Percentiles rank a stretch among this genome's conserved stretches.
These are phyloP conservation scores for Pythium coloratum DNA, from an alignment of 352 stramenopile genomes.

Conservation along the genomic window DNA sequence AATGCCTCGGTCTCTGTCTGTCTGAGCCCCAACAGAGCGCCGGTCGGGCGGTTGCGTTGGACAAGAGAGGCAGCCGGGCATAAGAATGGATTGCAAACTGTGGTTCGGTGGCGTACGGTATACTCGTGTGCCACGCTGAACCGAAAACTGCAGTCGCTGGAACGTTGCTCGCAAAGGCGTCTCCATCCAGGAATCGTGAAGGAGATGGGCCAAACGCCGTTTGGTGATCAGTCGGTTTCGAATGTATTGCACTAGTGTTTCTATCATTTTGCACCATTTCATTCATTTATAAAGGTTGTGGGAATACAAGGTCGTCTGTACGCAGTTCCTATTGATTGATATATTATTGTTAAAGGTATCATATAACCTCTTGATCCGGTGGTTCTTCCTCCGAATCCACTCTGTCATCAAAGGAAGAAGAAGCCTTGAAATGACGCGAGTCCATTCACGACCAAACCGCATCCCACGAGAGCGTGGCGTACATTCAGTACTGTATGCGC, in stretches of 20 bases:
- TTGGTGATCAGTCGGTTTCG: neutral
- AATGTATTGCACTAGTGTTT: neutral
- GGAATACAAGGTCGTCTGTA: neutral
- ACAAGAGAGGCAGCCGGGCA: neutral
- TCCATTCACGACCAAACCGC: neutral
- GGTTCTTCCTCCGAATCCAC: neutral
- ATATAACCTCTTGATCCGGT: neutral
- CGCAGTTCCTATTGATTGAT: neutral
- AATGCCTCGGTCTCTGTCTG: neutral
- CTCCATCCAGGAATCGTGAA: neutral
- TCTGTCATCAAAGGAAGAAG: neutral
- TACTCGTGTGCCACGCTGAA: neutral
- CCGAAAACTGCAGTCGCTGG: neutral
- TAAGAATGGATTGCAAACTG: neutral
- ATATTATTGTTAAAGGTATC: neutral
- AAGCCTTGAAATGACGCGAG: neutral
- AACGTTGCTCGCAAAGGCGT: neutral
- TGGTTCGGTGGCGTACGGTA: neutral
- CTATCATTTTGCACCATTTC: neutral
- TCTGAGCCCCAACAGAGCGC: no score
- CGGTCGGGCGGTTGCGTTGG: neutral
- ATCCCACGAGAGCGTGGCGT: no score
- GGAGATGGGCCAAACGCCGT: neutral
- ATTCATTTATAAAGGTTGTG: neutral
- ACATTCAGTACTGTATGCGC: no score